A percentile compares a stretch with the other conserved stretches of the same genome.
These are phyloP conservation scores for Colletotrichum sp. DNA, from an alignment of 2,329 filamentous ascomycete species.

Conservation along the genomic window DNA sequence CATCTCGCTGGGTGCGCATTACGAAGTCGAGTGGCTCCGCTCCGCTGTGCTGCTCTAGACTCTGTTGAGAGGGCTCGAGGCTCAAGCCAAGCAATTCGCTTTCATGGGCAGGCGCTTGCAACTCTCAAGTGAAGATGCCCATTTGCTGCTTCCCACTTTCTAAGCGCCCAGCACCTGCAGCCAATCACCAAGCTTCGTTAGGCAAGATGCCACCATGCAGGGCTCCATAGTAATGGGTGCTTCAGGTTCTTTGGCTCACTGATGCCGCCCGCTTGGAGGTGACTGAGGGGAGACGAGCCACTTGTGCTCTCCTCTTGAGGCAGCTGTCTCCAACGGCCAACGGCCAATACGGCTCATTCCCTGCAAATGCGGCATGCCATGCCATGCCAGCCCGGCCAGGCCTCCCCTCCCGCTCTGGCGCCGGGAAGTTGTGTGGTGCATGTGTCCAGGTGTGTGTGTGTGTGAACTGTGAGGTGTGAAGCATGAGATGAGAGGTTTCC, in stretches of 20 bases:
- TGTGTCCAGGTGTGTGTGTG: neutral
- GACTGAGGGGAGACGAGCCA: neutral
- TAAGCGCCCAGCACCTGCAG: conserved; percentile 21
- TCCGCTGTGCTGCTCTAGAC: neutral
- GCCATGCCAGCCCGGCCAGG: conserved; percentile 6
- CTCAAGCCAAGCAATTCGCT: conserved; percentile 13
- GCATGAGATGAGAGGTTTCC: neutral
- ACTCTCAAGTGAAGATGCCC: conserved; percentile 12
- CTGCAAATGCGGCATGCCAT: neutral
- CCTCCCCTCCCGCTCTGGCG: conserved; percentile 5
- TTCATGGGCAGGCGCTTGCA: conserved; percentile 21
- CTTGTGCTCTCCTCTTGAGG: neutral
- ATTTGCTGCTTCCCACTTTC: conserved; percentile 10
- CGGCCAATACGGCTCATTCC: neutral
- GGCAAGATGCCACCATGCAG: conserved; percentile 21
- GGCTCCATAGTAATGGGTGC: conserved; percentile 8
- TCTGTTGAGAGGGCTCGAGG: neutral
- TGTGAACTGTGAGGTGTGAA: neutral
- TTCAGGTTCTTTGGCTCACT: conserved; percentile 13
- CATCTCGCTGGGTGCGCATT: conserved; percentile 10
- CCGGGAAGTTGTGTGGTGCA: neutral
- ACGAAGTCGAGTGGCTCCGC: conserved; percentile 8
- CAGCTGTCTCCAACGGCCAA: conserved; percentile 1
- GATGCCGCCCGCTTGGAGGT: conserved; percentile 2
- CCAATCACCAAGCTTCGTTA: conserved; percentile 24